Percentiles rank a stretch among this genome's conserved stretches.
These are phyloP conservation scores for Aristolochia contorta DNA, from an alignment of 164 flowering plant species.

Conservation along the genomic window DNA sequence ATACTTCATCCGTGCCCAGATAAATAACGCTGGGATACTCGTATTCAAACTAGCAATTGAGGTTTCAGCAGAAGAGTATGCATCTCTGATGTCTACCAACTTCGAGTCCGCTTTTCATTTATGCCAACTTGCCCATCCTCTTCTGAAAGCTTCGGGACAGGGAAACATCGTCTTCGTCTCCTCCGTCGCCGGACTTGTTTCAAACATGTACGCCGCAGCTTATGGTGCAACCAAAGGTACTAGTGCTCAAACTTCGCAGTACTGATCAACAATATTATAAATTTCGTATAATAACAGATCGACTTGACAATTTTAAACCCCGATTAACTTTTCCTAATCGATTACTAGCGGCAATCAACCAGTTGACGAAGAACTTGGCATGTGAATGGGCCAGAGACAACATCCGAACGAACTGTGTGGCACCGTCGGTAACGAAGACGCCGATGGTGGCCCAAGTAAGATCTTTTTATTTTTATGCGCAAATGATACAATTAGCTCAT, in stretches of 20 bases:
- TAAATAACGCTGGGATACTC: conserved; percentile 64
- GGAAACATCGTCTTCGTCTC: conserved; percentile 67
- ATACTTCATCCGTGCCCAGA: conserved; percentile 17
- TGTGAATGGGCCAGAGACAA: neutral
- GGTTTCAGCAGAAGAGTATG: conserved; percentile 44
- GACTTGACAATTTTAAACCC: no score
- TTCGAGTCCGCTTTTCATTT: conserved; percentile 63
- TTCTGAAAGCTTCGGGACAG: conserved; percentile 42
- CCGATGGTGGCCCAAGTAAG: neutral
- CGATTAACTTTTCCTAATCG: no score
- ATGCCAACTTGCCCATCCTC: conserved; percentile 63
- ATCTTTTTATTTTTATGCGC: neutral
- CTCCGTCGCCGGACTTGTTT: conserved; percentile 55
- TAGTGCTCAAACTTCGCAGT: neutral
- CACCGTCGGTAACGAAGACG: neutral
- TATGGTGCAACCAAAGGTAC: conserved; percentile 63
- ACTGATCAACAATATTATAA: no score
- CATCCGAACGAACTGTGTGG: neutral
- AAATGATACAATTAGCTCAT: no score
- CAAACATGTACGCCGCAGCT: conserved; percentile 29
- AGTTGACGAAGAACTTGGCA: neutral
- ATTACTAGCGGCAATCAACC: no score
- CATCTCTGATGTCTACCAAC: conserved; percentile 44
- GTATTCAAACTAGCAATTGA: conserved; percentile 41
- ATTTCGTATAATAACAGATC: no score